phyloP scores from a whole-genome alignment of 805 yeast genomes.

The Zygosaccharomyces bisporus region DNA sequence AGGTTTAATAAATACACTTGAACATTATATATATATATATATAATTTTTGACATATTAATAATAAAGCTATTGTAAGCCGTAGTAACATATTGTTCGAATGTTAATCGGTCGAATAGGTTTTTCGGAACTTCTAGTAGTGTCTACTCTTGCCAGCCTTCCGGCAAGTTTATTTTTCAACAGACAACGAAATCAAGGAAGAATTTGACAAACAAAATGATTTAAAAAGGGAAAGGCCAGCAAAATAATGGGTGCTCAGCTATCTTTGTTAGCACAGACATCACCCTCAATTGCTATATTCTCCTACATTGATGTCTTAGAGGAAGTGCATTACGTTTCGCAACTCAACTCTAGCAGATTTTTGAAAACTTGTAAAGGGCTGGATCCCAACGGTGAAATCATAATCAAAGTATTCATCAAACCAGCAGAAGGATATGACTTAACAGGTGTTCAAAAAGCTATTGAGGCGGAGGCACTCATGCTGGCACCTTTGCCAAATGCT shows the following conservation, averaged over 20 bases:
- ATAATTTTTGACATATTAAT: too few species aligned
- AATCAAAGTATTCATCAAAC: conserved; percentile 80
- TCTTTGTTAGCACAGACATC: conserved; percentile 87
- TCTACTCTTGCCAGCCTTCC: not conserved
- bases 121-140: too few species aligned
- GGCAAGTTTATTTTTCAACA: not conserved
- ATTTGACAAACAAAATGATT: not conserved
- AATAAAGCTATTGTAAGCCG: too few species aligned
- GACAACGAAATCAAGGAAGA: not conserved
- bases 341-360: conserved; percentile 74
- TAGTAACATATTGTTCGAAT: too few species aligned
- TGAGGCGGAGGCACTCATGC: conserved; percentile 31
- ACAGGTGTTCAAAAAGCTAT: conserved; percentile 34
- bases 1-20: not conserved
- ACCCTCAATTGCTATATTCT: conserved; percentile 85
- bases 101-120: too few species aligned
- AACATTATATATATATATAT: too few species aligned
- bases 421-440: conserved; percentile 36
- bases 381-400: conserved; percentile 70
- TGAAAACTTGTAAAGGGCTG: conserved; percentile 78
- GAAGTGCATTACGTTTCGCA: conserved; percentile 72
- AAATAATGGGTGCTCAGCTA: conserved; percentile 78
- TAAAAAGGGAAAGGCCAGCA: not conserved
- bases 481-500: conserved; percentile 56
- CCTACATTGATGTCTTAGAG: conserved; percentile 77